These are phyloP conservation scores for Suhomyces taliae DNA, from an alignment of 1,139 yeast species.

Conservation along the genomic window DNA sequence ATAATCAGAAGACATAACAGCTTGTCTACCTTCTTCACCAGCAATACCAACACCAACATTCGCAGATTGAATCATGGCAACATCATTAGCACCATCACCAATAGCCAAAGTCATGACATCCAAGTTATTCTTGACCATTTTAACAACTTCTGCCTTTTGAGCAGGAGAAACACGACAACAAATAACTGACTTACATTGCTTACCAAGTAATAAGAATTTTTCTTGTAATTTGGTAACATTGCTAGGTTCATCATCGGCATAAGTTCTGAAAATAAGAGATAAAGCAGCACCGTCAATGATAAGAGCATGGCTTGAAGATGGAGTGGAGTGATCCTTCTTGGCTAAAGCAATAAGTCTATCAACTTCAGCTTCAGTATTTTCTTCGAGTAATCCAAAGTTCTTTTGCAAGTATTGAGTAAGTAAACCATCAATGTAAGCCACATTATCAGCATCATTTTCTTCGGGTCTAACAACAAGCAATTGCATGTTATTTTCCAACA, in stretches of 20 bases:
- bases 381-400: constrained; percentile 34
- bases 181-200: constrained; percentile 59
- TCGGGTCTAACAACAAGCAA: constrained; percentile 57
- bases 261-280: constrained; percentile 35
- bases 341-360: constrained; percentile 42
- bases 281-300: constrained; percentile 60
- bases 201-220: constrained; percentile 56
- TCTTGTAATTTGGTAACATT: constrained; percentile 19
- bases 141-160: constrained; percentile 60
- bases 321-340: constrained; percentile 51
- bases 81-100: constrained; percentile 71
- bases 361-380: constrained; percentile 25
- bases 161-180: constrained; percentile 69
- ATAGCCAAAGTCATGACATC: constrained; percentile 64
- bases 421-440: constrained; percentile 32
- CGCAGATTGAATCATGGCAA: constrained; percentile 69
- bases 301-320: constrained; percentile 47
- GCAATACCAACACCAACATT: constrained; percentile 68
- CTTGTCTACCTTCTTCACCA: constrained; percentile 69
- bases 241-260: constrained; percentile 12
- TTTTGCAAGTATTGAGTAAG: constrained; percentile 42
- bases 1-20: constrained; percentile 67
- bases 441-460: constrained; percentile 21
- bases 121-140: constrained; percentile 49
- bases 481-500: constrained; percentile 85